phyloP scores from a whole-genome alignment of 352 stramenopile genomes.

The Peronosclerospora sorghi region DNA sequence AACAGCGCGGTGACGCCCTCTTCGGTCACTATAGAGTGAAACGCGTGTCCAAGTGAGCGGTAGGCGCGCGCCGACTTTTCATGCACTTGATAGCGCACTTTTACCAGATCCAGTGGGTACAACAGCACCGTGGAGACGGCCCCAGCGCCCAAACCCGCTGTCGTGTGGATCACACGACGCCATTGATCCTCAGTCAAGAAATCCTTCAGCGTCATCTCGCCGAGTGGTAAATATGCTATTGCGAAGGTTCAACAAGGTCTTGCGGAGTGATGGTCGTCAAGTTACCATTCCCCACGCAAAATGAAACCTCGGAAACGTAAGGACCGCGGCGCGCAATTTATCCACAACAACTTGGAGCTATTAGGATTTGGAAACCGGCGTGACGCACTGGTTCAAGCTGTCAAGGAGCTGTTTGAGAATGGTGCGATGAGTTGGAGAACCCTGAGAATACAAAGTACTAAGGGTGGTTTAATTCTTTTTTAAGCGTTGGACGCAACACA shows the following conservation, averaged over 20 bases:
- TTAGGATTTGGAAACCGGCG: slow-evolving; percentile 51
- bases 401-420: slow-evolving; percentile 81
- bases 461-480: not conserved
- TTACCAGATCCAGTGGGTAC: slow-evolving; percentile 96
- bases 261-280: slow-evolving; percentile 15
- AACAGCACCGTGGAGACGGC: slow-evolving; percentile 78
- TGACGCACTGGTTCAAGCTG: slow-evolving; percentile 57
- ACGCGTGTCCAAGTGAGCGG: slow-evolving; percentile 56
- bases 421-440: slow-evolving; percentile 15
- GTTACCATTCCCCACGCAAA: slow-evolving; percentile 1
- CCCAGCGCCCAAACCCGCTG: slow-evolving; percentile 60
- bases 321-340: slow-evolving; percentile 37
- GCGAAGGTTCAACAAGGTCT: slow-evolving; percentile 15
- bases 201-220: slow-evolving; percentile 25
- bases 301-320: slow-evolving; percentile 10
- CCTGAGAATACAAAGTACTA: not conserved
- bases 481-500: slow-evolving; percentile 58
- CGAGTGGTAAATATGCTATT: slow-evolving; percentile 3
- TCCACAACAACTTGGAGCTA: slow-evolving; percentile 57
- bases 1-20: slow-evolving; percentile 88
- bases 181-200: slow-evolving; percentile 53
- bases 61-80: slow-evolving; percentile 69
- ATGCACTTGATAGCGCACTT: slow-evolving; percentile 95
- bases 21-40: slow-evolving; percentile 66
- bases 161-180: slow-evolving; percentile 52